phyloP scores from a whole-genome alignment of 768 basidiomycete species.

The Hygrophorus russula region DNA sequence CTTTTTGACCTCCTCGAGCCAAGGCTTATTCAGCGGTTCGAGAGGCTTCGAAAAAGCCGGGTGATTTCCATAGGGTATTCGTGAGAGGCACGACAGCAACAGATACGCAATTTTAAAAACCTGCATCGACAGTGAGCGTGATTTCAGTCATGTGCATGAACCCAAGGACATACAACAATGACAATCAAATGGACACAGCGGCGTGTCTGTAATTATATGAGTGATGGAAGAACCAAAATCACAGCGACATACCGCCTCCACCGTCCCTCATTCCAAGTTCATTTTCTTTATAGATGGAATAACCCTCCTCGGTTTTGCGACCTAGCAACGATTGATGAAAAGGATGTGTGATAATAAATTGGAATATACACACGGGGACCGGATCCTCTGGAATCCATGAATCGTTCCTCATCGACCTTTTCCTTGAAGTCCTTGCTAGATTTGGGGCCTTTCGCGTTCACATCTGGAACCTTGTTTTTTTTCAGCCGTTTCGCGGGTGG shows the following conservation, averaged over 20 bases:
- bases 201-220: constrained; percentile 46
- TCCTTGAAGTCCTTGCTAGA: neutral
- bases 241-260: constrained; percentile 53
- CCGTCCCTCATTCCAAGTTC: constrained; percentile 61
- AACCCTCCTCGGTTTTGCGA: constrained; percentile 73
- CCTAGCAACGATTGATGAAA: constrained; percentile 27
- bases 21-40: constrained; percentile 26
- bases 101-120: constrained; percentile 13
- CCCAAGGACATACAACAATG: constrained; percentile 58
- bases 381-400: constrained; percentile 68
- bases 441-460: constrained; percentile 7
- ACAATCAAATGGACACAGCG: constrained; percentile 83
- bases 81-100: neutral
- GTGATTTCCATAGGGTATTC: neutral
- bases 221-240: constrained; percentile 10
- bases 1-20: constrained; percentile 49
- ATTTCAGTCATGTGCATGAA: neutral
- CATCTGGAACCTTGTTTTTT: constrained; percentile 11
- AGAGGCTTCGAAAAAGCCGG: constrained; percentile 52
- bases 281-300: constrained; percentile 68
- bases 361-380: constrained; percentile 44
- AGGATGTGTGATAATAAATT: neutral
- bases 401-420: constrained; percentile 35
- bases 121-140: constrained; percentile 3
- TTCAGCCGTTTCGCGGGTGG: constrained; percentile 28